These are phyloP conservation scores for Coemansia asiatica DNA, from an alignment of 192 early-diverging fungal species.

Conservation along the genomic window DNA sequence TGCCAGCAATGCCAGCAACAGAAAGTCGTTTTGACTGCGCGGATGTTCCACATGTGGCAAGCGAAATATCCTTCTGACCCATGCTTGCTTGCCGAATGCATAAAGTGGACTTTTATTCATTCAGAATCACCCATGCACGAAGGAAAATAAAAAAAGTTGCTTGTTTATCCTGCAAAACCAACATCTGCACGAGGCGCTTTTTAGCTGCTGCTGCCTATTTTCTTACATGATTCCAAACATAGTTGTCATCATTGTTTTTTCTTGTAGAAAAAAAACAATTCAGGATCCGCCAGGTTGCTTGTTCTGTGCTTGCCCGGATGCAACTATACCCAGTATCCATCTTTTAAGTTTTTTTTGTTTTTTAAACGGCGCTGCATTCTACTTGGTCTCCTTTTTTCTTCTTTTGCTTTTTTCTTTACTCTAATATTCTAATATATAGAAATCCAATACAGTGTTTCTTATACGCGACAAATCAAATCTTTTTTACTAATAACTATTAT, in stretches of 20 bases:
- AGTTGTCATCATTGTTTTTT: too few relatives aligned
- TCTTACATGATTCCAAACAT: too few relatives aligned
- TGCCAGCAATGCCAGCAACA: too few relatives aligned
- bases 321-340: too few relatives aligned
- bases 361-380: background rate
- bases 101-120: background rate
- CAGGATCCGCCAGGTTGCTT: too few relatives aligned
- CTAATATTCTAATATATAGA: background rate
- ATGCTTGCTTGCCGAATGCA: background rate
- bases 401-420: constrained; percentile 2
- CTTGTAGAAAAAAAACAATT: too few relatives aligned
- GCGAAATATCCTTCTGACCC: constrained; percentile 9
- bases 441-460: constrained; percentile 3
- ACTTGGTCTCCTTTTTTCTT: background rate
- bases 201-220: too few relatives aligned
- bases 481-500: background rate
- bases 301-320: too few relatives aligned
- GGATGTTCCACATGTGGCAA: constrained; percentile 10
- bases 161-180: too few relatives aligned
- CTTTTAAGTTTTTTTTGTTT: background rate
- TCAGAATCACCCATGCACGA: too few relatives aligned
- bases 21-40: background rate
- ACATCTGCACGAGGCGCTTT: too few relatives aligned
- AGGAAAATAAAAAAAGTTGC: too few relatives aligned
- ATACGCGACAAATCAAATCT: background rate